Base-by-base conservation (phyloP, 192 early-diverging fungal species). In the Anaeromyces robustus region DNA sequence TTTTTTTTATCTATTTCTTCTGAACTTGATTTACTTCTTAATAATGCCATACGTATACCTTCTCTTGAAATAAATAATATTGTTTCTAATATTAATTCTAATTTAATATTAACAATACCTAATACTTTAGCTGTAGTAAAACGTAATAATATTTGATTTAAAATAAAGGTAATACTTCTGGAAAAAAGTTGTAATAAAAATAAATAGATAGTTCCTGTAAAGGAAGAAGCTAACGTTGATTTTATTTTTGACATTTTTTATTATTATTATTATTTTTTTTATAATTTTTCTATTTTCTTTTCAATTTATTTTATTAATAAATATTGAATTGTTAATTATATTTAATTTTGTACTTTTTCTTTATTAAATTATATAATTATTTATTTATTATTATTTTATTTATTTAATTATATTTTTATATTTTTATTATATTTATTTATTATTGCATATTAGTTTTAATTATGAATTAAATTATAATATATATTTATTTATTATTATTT, bases 1-100 rank as follows among this genome's bases (percentile, higher is more conserved):
- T 19, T 22, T 52, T 52, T 52, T 52, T 52, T 52, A 22, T 52
- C 19, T 18, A 22, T 52, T 52, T 22, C 43, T 52, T 52, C 43
- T 22, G 43, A 52, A 22, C 43, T 22, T 52, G 43, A 52, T 52
- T 87, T 80, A 29, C 88, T 84, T 19, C 94, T 89, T 78, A 95
- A 83, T 13, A 94, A 84, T 0, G 92, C 94, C 83, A 87, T 91
- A 32, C 94, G 87, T 77, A 94, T 90, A 32, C 92, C 92, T 81
- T 95, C 94, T 30, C 97, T 86, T 2, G 95, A 96, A 18, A 99
- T 86, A 86, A 99, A 98, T 41, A 98, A 84, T 29, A 98, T 92
- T 0, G 96, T 96, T n/a, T 94, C 91, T 14, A 94, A 87, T 22
- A 96, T 83, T 19, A 99, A 88, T 85, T 99, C 96, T 30, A 97